Evolutionary conservation across 768 basidiomycete genomes (phyloP).

Genomic region (Russula abietina): DNA sequence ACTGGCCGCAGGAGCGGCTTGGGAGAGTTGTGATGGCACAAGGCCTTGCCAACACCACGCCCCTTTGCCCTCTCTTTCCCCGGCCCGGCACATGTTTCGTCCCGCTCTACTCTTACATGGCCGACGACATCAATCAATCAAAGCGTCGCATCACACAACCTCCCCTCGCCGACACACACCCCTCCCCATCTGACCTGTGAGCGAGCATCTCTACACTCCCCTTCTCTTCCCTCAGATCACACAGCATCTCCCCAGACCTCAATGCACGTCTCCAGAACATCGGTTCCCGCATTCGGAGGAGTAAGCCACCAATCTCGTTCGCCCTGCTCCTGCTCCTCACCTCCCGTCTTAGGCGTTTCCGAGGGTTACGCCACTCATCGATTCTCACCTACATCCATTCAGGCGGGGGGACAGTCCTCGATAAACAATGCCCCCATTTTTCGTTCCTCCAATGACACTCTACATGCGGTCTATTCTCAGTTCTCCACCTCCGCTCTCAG

Average conservation of each 20-base stretch:
- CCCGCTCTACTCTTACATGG: not conserved
- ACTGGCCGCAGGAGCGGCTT: conserved; percentile 8
- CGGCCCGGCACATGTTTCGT: not conserved
- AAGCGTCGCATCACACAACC: conserved; percentile 14
- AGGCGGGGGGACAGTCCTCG: not conserved
- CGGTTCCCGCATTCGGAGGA: conserved; percentile 54
- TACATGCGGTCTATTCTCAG: conserved; percentile 43
- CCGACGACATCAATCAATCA: not conserved
- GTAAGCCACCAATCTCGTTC: conserved; percentile 34
- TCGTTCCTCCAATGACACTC: conserved; percentile 50
- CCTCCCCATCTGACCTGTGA: conserved; percentile 13
- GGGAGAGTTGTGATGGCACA: not conserved
- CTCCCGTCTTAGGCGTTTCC: conserved; percentile 43
- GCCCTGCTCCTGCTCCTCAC: conserved; percentile 27
- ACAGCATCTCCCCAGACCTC: conserved; percentile 45
- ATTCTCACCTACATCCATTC: conserved; percentile 9
- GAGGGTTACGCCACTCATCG: conserved; percentile 48
- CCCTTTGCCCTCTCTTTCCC: not conserved
- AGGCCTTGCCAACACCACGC: conserved; percentile 14
- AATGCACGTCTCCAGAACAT: conserved; percentile 49
- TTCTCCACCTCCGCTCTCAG: conserved; percentile 27
- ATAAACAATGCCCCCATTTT: conserved; percentile 36
- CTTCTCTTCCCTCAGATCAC: not conserved
- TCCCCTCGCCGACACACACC: not conserved
- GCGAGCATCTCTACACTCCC: not conserved